Conservation (phyloP, 1,284 basidiomycete species). For the Malassezia yamatoensis region DNA sequence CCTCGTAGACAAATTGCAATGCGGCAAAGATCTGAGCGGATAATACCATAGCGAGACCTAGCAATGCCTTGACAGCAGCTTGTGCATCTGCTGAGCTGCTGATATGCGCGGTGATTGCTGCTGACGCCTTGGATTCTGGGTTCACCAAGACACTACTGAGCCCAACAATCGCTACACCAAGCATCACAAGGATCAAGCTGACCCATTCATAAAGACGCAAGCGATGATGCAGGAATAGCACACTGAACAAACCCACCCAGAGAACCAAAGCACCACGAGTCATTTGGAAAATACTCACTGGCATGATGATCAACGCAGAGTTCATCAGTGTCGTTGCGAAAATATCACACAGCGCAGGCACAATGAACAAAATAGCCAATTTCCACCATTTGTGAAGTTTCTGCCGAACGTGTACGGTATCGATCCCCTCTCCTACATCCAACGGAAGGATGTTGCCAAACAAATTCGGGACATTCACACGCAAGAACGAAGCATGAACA, state of each 20-base stretch:
- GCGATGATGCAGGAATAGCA: slow-evolving; percentile 66
- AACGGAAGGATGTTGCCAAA: not conserved
- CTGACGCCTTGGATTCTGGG: not conserved
- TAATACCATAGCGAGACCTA: slow-evolving; percentile 74
- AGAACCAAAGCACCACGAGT: slow-evolving; percentile 89
- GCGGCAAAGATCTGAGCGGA: slow-evolving; percentile 96
- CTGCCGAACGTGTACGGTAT: not conserved
- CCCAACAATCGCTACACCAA: slow-evolving; percentile 81
- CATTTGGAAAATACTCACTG: slow-evolving; percentile 95
- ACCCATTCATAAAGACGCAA: slow-evolving; percentile 58
- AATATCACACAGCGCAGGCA: slow-evolving; percentile 77
- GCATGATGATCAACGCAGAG: slow-evolving; percentile 82
- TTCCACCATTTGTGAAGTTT: slow-evolving; percentile 9
- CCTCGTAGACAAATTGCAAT: slow-evolving; percentile 82
- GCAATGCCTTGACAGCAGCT: slow-evolving; percentile 30
- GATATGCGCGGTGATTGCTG: not conserved
- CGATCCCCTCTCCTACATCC: not conserved
- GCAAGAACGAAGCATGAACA: not conserved
- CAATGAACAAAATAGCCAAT: slow-evolving; percentile 56
- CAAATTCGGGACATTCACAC: not conserved
- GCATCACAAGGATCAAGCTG: slow-evolving; percentile 78
- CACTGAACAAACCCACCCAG: slow-evolving; percentile 85
- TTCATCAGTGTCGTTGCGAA: slow-evolving; percentile 90
- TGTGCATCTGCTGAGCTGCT: not conserved
- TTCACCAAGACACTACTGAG: slow-evolving; percentile 57